Percentiles rank a stretch among this genome's conserved stretches.
phyloP scores from a whole-genome alignment of 73 alveolate genomes.

The Paramecium bursaria region DNA sequence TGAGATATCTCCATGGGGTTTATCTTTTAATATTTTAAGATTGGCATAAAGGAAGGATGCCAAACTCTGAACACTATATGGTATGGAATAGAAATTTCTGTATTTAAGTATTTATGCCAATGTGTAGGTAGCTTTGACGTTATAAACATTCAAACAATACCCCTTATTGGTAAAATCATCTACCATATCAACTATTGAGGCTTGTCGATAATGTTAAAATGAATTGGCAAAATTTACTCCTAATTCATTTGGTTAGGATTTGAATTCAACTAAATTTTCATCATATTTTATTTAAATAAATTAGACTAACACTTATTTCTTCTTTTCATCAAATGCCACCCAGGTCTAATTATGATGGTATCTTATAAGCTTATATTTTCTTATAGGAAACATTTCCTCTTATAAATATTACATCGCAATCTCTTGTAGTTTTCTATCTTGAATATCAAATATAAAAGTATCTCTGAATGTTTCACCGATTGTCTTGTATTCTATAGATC shows the following conservation, averaged over 20 bases:
- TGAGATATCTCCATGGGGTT: not conserved
- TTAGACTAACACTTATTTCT: constrained; percentile 10
- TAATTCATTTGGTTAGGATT: not conserved
- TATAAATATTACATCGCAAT: not conserved
- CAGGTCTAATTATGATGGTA: constrained; percentile 1
- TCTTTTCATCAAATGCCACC: not conserved
- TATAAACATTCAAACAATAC: constrained; percentile 6
- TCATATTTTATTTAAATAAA: constrained; percentile 52
- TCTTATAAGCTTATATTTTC: not conserved
- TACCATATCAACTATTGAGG: not conserved
- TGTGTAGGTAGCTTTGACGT: not conserved
- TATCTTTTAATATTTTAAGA: not conserved
- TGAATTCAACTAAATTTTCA: not conserved
- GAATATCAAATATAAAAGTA: constrained; percentile 19
- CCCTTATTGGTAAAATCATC: constrained; percentile 48
- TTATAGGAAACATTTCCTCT: not conserved
- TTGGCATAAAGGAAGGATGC: constrained; percentile 3
- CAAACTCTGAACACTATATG: not conserved
- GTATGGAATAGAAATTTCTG: not conserved
- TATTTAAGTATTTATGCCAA: not conserved
- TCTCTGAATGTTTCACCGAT: not conserved
- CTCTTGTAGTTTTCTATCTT: constrained; percentile 10
- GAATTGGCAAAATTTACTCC: constrained; percentile 35
- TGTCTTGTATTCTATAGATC: constrained; percentile 2
- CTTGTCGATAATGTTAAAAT: not conserved